Percentiles rank a stretch among this genome's conserved stretches.
Conservation (phyloP, 345 rosid species). For the Eutrema heterophyllum region DNA sequence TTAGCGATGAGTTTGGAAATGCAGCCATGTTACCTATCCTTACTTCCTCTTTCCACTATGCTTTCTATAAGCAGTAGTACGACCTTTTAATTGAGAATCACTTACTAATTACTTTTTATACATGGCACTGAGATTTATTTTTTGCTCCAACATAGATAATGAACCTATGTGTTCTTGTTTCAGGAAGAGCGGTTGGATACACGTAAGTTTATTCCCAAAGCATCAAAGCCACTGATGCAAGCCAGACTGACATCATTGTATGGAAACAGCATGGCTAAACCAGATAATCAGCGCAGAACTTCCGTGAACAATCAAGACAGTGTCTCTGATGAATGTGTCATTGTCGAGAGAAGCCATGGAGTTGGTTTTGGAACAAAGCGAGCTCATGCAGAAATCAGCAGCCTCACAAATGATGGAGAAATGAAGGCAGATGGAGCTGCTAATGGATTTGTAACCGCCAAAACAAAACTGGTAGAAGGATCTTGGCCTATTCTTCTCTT, state of each 20-base stretch:
- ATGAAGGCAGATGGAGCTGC: conserved; percentile 41
- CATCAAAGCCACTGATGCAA: conserved; percentile 47
- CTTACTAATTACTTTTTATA: not conserved
- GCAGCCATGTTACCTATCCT: not conserved
- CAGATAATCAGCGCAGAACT: conserved; percentile 32
- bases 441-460: conserved; percentile 82
- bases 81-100: not conserved
- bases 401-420: conserved; percentile 49
- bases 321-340: conserved; percentile 44
- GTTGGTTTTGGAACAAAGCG: conserved; percentile 54
- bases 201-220: conserved; percentile 37
- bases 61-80: not conserved
- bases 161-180: conserved; percentile 14
- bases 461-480: conserved; percentile 75
- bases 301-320: conserved; percentile 38
- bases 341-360: conserved; percentile 45
- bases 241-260: conserved; percentile 66
- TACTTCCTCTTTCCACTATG: not conserved
- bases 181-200: conserved; percentile 50
- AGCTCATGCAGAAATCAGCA: conserved; percentile 47
- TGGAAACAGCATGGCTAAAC: conserved; percentile 53
- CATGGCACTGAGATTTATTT: not conserved
- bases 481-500: not conserved
- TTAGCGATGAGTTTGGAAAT: conserved; percentile 4
- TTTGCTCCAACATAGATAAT: not conserved